phyloP scores from a whole-genome alignment of 306 rosid genomes.

The Fragaria iinumae region DNA sequence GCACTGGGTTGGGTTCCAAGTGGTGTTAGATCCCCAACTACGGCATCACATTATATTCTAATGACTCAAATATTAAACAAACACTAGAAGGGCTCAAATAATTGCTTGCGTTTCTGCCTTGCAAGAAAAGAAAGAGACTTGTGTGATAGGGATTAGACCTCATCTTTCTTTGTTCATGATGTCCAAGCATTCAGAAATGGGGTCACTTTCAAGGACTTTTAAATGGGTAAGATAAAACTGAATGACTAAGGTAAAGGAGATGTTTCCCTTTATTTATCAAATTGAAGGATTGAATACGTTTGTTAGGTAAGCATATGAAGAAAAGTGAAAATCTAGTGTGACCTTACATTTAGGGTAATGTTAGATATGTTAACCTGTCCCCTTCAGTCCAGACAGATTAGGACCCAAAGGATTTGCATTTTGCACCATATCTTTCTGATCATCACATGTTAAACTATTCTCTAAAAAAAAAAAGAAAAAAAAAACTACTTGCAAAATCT shows the following conservation, averaged over 20 bases:
- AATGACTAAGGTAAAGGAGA: background rate
- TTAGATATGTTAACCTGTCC: constrained; percentile 19
- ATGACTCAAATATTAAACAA: constrained; percentile 12
- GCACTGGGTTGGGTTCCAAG: constrained; percentile 31
- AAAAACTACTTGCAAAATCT: too few relatives aligned
- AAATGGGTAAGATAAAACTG: background rate
- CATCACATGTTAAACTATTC: background rate
- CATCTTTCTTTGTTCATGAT: constrained; percentile 17
- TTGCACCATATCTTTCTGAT: constrained; percentile 7
- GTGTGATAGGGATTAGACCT: constrained; percentile 36
- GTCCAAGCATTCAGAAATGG: constrained; percentile 14
- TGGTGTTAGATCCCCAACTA: constrained; percentile 13
- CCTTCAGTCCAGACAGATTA: constrained; percentile 29
- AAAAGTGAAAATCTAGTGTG: constrained; percentile 10
- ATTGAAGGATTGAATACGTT: background rate
- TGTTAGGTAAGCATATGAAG: background rate
- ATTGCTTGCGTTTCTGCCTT: constrained; percentile 19
- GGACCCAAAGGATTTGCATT: constrained; percentile 13
- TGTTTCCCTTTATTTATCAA: background rate
- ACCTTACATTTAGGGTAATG: background rate
- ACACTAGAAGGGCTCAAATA: background rate
- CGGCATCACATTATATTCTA: constrained; percentile 6
- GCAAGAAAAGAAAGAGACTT: constrained; percentile 50
- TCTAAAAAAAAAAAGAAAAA: background rate
- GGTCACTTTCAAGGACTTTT: constrained; percentile 35